Evolutionary conservation across 768 basidiomycete species (phyloP).

Genomic region (Phylloporus arenicola): DNA sequence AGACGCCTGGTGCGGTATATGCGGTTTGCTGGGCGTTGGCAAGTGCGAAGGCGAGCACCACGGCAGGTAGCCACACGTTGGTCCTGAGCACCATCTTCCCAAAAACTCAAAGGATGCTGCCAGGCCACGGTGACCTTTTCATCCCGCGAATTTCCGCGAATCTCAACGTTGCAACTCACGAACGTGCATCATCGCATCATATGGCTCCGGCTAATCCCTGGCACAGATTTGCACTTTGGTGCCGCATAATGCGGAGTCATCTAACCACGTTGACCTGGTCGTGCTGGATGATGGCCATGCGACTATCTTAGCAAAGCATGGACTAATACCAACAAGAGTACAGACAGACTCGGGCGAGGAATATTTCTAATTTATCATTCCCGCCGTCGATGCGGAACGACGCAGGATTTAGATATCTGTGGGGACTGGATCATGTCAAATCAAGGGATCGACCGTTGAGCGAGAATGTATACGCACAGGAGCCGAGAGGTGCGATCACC

Average conservation of each 20-base stretch:
- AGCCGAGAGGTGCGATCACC: too few relatives aligned
- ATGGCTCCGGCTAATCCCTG: too few relatives aligned
- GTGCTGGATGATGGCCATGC: background rate
- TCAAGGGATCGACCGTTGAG: background rate
- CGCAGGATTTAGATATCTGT: constrained; percentile 3
- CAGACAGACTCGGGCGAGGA: constrained; percentile 5
- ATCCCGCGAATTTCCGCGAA: constrained; percentile 10
- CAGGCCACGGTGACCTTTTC: constrained; percentile 4
- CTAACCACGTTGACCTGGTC: too few relatives aligned
- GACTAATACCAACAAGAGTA: constrained; percentile 6
- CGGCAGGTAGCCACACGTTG: background rate
- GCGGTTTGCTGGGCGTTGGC: constrained; percentile 12
- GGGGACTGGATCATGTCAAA: background rate
- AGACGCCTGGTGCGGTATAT: constrained; percentile 55
- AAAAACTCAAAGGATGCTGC: background rate
- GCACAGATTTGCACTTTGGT: too few relatives aligned
- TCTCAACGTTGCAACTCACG: constrained; percentile 5
- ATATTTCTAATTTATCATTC: constrained; percentile 7
- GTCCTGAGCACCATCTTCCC: constrained; percentile 10
- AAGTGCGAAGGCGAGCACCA: constrained; percentile 4
- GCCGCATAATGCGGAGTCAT: too few relatives aligned
- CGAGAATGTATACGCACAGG: constrained; percentile 11
- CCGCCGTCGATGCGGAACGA: background rate
- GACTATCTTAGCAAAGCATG: constrained; percentile 6
- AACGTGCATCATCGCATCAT: constrained; percentile 17